phyloP scores from a whole-genome alignment of 352 stramenopile genomes.

The Phytophthora sp. region DNA sequence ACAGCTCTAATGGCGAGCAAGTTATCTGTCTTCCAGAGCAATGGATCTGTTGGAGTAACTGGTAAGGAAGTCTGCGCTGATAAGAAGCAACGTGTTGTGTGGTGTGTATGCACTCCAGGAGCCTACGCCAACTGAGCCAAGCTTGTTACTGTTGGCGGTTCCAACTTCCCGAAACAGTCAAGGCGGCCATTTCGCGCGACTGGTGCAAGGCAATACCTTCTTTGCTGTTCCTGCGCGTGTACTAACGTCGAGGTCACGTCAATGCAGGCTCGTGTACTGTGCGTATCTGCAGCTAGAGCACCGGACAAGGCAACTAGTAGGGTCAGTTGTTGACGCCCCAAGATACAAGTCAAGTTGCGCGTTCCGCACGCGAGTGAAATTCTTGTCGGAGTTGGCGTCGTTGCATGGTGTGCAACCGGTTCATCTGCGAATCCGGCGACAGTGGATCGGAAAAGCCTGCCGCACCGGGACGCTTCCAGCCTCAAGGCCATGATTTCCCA shows the following conservation, averaged over 20 bases:
- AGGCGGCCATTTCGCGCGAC: background rate
- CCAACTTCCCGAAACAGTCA: background rate
- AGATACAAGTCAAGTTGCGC: background rate
- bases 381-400: constrained; percentile 3
- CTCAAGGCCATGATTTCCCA: constrained; percentile 7
- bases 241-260: background rate
- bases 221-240: background rate
- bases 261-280: background rate
- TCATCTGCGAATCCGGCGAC: constrained; percentile 7
- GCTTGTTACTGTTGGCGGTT: background rate
- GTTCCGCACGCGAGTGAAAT: constrained; percentile 1
- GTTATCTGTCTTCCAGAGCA: background rate
- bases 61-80: too few species aligned
- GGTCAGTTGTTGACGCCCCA: constrained; percentile 6
- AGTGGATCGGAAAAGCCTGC: constrained; percentile 13
- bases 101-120: background rate
- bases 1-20: background rate
- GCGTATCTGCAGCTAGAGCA: background rate
- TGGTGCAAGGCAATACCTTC: background rate
- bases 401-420: background rate
- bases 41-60: background rate
- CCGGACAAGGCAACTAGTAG: background rate
- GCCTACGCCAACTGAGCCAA: too few species aligned
- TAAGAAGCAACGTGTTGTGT: too few species aligned
- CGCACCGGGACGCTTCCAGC: constrained; percentile 10